Base-by-base conservation (phyloP, 2,329 filamentous ascomycete genomes). In the Eurotiales sp. region DNA sequence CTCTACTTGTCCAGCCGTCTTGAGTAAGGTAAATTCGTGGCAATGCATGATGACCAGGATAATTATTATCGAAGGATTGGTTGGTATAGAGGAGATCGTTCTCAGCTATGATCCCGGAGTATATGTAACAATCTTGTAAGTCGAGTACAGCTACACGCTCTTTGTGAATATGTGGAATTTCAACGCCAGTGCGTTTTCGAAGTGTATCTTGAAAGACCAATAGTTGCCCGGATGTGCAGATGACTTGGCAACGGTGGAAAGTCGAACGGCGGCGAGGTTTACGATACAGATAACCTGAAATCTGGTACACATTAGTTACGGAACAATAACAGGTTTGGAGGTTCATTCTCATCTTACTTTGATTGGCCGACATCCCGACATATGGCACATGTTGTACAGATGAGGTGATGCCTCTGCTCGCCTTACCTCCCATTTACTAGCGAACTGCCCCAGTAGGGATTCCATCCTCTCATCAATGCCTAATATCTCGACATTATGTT, bases 321-420 rank as follows among this genome's bases (percentile, higher is more conserved):
- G 22, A 8, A 21, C 19, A 15, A 27, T 10, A 19, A 23, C 44
- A 10, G 22, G 14, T 11, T 6, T 41, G 12, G 2, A 46, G 15
- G 27, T n/a, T n/a, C 11, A 12, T 46, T 47, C 8, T 11, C 17
- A 12, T 48, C 59, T 49, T 68, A 76, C 73, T 58, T 75, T 74
- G 49, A 87, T 80, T 15, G 79, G 73, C 37, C 84, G 79, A 62
- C 84, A 87, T 32, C 74, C 76, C 10, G 79, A 76, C 19, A 86
- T 77, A n/a, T 79, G 77, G 63, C 84, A 87, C 70, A 86, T 77
- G 63, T 87, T 83, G 70, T 85, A 86, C n/a, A 86, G 67, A 34
- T 80, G 70, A 1, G 83, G 78, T 1, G 78, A 84, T n/a, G 83
- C 81, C 57, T 78, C 78, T 1, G 82, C 80, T 56, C 83, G 77